Evolutionary conservation across 2,329 filamentous ascomycete genomes (phyloP), one percentile per base, ranked within the genome.

Genomic region (Colletotrichum sp.): DNA sequence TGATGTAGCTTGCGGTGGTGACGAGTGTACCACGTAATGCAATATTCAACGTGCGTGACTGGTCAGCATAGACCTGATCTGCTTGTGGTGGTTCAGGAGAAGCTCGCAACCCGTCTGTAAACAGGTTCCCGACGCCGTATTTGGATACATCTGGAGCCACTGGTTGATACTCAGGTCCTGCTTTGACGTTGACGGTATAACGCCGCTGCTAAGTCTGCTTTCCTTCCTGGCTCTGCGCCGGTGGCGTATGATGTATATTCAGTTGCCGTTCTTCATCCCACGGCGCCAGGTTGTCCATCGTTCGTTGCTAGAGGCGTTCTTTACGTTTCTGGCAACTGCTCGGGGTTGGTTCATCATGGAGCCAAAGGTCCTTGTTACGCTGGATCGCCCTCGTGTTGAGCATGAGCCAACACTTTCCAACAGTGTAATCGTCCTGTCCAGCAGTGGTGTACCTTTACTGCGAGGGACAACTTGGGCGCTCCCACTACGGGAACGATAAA

Each of bases 1-100:
- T 2, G 18, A n/a, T n/a, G 5, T 6, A 18, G 38, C 38, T 1
- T 43, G 11, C 38, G n/a, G 38, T 43, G 38, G 3, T 43, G n/a
- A 11, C 1, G 11, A 1, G n/a, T n/a, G 0, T 18, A 43, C 5
- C 38, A n/a, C 38, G 6, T 18, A 8, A 6, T 5, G 24, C 24
- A 1, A 27, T 27, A 27, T 27, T 27, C 24, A 27, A 27, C 5
- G 24, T 27, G 24, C 24, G 24, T 27, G 24, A 27, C 24, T 27
- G 24, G 24, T 27, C 24, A 2, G 5, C 24, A 27, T 27, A 27
- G 24, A 27, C 24, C 24, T 27, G 24, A 27, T 6, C 5, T 27
- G 24, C 5, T 27, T 43, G 38, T 18, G 0, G 38, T 43, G 38
- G 0, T 8, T n/a, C 38, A n/a, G 11, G 38, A 43, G 16, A 18